Evolutionary conservation across 768 basidiomycete genomes (phyloP).

Genomic region (Antrodiella citrinella): DNA sequence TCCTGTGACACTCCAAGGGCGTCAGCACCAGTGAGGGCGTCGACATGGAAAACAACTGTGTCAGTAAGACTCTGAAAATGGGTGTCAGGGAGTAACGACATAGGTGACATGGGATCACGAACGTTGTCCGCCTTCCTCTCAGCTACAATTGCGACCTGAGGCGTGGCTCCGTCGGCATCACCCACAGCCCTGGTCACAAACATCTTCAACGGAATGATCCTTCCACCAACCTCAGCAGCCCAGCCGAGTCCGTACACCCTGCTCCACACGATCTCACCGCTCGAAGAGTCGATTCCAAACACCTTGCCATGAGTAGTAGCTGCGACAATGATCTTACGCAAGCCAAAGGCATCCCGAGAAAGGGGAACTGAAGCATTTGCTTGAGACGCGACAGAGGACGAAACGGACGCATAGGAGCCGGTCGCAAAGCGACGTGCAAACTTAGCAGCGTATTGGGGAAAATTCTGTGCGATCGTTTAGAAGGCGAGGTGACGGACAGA

Average conservation of each 20-base stretch:
- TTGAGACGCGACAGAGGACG: slow-evolving; percentile 26
- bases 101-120: slow-evolving; percentile 1
- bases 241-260: slow-evolving; percentile 68
- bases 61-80: slow-evolving; percentile 49
- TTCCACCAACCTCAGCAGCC: slow-evolving; percentile 49
- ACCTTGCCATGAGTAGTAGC: slow-evolving; percentile 69
- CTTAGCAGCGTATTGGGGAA: slow-evolving; percentile 59
- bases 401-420: slow-evolving; percentile 51
- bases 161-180: slow-evolving; percentile 26
- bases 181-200: slow-evolving; percentile 45
- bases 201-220: slow-evolving; percentile 50
- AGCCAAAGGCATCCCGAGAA: slow-evolving; percentile 74
- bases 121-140: slow-evolving; percentile 60
- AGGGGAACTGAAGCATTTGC: slow-evolving; percentile 31
- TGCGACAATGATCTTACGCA: slow-evolving; percentile 73
- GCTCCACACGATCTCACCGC: slow-evolving; percentile 74
- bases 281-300: slow-evolving; percentile 75
- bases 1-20: slow-evolving; percentile 22
- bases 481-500: slow-evolving; percentile 19
- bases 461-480: slow-evolving; percentile 27
- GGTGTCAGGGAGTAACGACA: no score
- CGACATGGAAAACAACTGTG: slow-evolving; percentile 69
- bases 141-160: slow-evolving; percentile 55
- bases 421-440: slow-evolving; percentile 69
- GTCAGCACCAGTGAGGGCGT: slow-evolving; percentile 75